Base-by-base conservation (phyloP, 2,329 filamentous ascomycete species). In the Neurospora crassa region DNA sequence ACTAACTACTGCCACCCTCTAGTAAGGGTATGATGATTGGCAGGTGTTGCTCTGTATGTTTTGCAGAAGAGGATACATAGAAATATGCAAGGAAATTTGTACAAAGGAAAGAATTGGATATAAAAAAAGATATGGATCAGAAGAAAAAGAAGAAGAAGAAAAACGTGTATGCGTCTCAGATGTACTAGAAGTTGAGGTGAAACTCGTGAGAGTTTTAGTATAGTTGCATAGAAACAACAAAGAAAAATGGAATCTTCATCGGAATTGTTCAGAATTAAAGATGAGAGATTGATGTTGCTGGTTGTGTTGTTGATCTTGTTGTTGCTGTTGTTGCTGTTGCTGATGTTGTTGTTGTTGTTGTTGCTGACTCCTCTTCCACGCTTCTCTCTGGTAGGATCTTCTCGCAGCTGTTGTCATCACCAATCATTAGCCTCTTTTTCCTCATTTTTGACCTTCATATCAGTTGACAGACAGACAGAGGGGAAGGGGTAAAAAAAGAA, bases 301-400 rank as follows among this genome's bases (percentile, higher is more conserved):
- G 47, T 16, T 59, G 20, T 59, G 47, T 8, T 59, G 20, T 3
- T 53, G 11, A 3, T 29, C 29, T 29, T 29, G 29, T 29, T 24
- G 24, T 24, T 24, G 0, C 5, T 53, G 47, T 24, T 59, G 12
- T 16, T 24, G 0, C 5, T 53, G 45, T 2, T 59, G 47, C 2
- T 59, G 24, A 0, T 59, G 53, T 0, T 59, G 53, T 0, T 59
- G 47, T 5, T 63, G 53, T 6, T 59, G 53, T 24, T 18, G 18
- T 24, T 63, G 53, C 53, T 63, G 53, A 18, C 29, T 63, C 53
- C 53, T 63, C 24, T 63, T 63, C 67, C 70, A 74, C 24, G 68
- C 70, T 12, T 71, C 72, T 40, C 74, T 73, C 67, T 75, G 74
- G 29, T 40, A 47, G 7, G 68, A 67, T 67, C 74, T 71, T 42